phyloP scores from a whole-genome alignment of 768 basidiomycete species.

The Leccinum rimulosum region DNA sequence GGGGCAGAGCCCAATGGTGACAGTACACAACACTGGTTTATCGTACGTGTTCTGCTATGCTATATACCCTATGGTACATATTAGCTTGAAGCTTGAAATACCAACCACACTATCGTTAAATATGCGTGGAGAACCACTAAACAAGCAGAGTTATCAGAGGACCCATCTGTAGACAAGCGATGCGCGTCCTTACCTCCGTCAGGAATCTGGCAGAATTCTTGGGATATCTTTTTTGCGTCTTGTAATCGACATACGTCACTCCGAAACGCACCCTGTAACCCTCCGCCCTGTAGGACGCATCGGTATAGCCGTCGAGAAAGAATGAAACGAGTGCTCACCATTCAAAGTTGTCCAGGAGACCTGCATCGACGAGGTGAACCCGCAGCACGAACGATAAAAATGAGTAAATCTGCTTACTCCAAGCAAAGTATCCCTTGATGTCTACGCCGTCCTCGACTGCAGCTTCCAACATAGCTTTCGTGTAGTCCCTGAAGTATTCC shows the following conservation, averaged over 20 bases:
- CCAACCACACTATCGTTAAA: background rate
- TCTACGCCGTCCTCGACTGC: slow-evolving; percentile 68
- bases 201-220: slow-evolving; percentile 65
- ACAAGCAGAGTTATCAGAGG: background rate
- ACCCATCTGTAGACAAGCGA: background rate
- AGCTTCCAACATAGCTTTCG: slow-evolving; percentile 53
- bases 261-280: slow-evolving; percentile 71
- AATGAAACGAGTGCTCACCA: slow-evolving; percentile 37
- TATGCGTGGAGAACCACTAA: slow-evolving; percentile 7
- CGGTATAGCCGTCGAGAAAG: background rate
- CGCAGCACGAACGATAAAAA: background rate
- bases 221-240: slow-evolving; percentile 64
- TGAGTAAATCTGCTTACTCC: slow-evolving; percentile 47
- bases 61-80: background rate
- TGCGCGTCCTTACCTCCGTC: slow-evolving; percentile 41
- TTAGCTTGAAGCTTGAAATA: background rate
- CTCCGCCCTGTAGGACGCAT: slow-evolving; percentile 45
- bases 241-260: slow-evolving; percentile 71
- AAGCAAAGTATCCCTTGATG: slow-evolving; percentile 64
- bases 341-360: slow-evolving; percentile 73
- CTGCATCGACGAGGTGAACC: slow-evolving; percentile 29
- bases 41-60: background rate
- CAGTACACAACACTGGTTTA: background rate
- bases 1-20: background rate
- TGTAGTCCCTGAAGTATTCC: slow-evolving; percentile 65